phyloP scores from a whole-genome alignment of 768 basidiomycete genomes.

The Sarcodon aspratus region DNA sequence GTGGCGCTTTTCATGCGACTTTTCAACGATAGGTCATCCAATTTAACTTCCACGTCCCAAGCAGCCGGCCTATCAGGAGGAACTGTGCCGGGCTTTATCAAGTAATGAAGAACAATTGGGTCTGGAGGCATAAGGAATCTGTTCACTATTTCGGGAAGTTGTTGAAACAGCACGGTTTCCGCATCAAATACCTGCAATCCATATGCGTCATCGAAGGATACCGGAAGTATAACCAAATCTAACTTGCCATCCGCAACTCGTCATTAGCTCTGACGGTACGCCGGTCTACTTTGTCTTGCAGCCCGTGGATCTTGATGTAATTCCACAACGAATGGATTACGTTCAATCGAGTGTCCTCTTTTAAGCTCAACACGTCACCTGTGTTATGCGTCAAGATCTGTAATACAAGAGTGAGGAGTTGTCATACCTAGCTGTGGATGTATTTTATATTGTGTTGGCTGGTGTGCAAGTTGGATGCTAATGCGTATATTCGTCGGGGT shows the following conservation, averaged over 20 bases:
- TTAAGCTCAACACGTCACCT: slow-evolving; percentile 64
- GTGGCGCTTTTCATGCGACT: slow-evolving; percentile 60
- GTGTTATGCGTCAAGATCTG: slow-evolving; percentile 1
- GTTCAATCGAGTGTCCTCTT: slow-evolving; percentile 76
- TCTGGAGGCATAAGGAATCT: slow-evolving; percentile 68
- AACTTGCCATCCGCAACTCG: slow-evolving; percentile 45
- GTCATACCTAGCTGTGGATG: slow-evolving; percentile 57
- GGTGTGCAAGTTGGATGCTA: slow-evolving; percentile 80
- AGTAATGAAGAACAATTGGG: slow-evolving; percentile 73
- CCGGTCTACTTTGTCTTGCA: slow-evolving; percentile 78
- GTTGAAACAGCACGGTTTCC: slow-evolving; percentile 64
- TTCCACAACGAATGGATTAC: slow-evolving; percentile 84
- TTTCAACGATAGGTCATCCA: slow-evolving; percentile 71
- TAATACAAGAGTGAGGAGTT: background rate
- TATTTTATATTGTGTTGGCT: slow-evolving; percentile 78
- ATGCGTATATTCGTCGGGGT: slow-evolving; percentile 65
- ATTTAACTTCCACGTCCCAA: slow-evolving; percentile 83
- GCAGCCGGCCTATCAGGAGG: slow-evolving; percentile 54
- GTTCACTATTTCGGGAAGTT: slow-evolving; percentile 78
- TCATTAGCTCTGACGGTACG: slow-evolving; percentile 62
- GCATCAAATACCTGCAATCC: slow-evolving; percentile 50
- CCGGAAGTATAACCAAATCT: slow-evolving; percentile 8
- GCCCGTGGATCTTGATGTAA: slow-evolving; percentile 74
- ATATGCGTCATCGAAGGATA: background rate
- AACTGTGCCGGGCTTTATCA: slow-evolving; percentile 45